Evolutionary conservation across 768 basidiomycete genomes (phyloP), one percentile per base, ranked within the genome.

Genomic region (Pleurotus salmoneostramineus): DNA sequence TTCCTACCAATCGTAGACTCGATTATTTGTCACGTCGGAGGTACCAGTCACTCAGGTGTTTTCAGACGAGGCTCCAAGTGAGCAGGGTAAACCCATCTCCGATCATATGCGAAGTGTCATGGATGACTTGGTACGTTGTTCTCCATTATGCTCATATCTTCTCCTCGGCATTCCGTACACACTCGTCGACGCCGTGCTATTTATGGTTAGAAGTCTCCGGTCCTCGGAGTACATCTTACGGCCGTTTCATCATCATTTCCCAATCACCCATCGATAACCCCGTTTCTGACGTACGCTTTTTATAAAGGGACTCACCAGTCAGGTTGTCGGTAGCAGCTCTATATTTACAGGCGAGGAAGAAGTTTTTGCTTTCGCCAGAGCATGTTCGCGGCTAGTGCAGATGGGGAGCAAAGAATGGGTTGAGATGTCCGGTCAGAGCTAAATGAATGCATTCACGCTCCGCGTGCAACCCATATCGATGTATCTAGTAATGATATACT

Each of bases 291-390:
- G 34, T 15, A 15, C 15, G 12, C 17, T 52, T 56, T 35, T 32
- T 48, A 32, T 43, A 34, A 62, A 95, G 93, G 94, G 94, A 15
- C 76, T 98, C 0, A 80, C 89, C 0, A 80, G 80, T 21, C 85
- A 93, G 32, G 73, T 82, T 15, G 89, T 96, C 14, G 91, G 93
- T 35, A 77, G 79, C 1, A 93, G 89, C 60, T 89, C 93, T 44
- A 90, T 99, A 76, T 98, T 98, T 68, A 89, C 88, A 0, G 95
- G 96, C 3, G 95, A 98, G 66, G 97, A 98, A 70, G 97, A 98
- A 71, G 69, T 98, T 0, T 99, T 99, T 68, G 97, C 97, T 0
- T 99, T 98, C 70, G 95, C 94, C 8, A 83, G 97, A 36, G 95
- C 95, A 15, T 93, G 91, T 66, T 93, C 90, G 21, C 80, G 93